Evolutionary conservation across 768 basidiomycete species (phyloP).

Genomic region (Rhodosporidiobolus sp.): DNA sequence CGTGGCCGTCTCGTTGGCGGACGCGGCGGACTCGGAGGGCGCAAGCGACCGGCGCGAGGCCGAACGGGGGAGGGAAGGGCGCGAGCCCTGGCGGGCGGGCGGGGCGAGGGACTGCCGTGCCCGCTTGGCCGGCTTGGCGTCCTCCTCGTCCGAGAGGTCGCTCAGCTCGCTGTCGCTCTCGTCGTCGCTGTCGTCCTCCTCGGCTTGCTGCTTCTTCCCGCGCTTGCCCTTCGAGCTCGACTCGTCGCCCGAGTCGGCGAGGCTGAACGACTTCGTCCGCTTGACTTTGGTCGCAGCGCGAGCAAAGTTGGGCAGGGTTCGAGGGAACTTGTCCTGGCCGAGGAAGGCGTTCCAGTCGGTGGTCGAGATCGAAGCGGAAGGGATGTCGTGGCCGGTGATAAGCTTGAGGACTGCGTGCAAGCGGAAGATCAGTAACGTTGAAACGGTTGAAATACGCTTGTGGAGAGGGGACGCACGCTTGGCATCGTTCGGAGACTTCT

Average conservation of each 20-base stretch:
- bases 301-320: background rate
- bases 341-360: slow-evolving; percentile 17
- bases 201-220: too few species aligned
- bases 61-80: too few species aligned
- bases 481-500: background rate
- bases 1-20: too few species aligned
- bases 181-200: background rate
- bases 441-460: background rate
- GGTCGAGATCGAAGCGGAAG: background rate
- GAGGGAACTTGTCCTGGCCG: slow-evolving; percentile 7
- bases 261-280: too few species aligned
- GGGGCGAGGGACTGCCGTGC: background rate
- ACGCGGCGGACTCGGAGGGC: too few species aligned
- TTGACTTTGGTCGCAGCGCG: too few species aligned
- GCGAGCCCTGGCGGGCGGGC: too few species aligned
- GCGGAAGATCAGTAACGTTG: background rate
- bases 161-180: background rate
- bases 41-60: too few species aligned
- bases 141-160: too few species aligned
- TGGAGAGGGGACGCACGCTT: slow-evolving; percentile 4
- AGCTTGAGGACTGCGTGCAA: background rate
- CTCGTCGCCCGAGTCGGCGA: too few species aligned
- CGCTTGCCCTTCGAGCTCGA: too few species aligned
- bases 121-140: background rate
- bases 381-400: background rate